Evolutionary conservation across 176 grass and related monocot species (phyloP).

Genomic region (Cenchrus purpureus): DNA sequence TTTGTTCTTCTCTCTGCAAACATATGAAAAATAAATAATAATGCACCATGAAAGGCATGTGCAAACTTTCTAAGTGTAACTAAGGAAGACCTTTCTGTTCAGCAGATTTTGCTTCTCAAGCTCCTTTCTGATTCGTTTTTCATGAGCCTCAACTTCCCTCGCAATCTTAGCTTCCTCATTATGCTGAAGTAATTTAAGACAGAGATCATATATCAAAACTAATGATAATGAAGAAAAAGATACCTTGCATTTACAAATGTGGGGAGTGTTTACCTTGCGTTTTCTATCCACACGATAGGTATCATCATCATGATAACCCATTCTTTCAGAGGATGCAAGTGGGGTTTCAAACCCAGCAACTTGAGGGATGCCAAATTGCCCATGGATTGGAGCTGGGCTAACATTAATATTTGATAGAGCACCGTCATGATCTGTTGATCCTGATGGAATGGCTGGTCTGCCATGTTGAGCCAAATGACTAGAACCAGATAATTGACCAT

Average conservation of each 20-base stretch:
- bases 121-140: constrained; percentile 89
- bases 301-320: constrained; percentile 67
- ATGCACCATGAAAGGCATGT: constrained; percentile 13
- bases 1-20: constrained; percentile 88
- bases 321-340: constrained; percentile 58
- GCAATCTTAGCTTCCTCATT: constrained; percentile 87
- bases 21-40: constrained; percentile 30
- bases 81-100: constrained; percentile 80
- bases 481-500: constrained; percentile 67
- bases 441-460: constrained; percentile 42
- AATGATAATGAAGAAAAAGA: background rate
- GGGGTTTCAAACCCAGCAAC: constrained; percentile 57
- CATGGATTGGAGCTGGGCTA: constrained; percentile 49
- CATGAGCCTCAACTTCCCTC: constrained; percentile 93
- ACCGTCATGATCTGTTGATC: constrained; percentile 61
- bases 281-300: constrained; percentile 74
- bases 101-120: constrained; percentile 93
- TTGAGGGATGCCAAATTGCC: constrained; percentile 55
- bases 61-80: constrained; percentile 31
- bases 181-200: constrained; percentile 44
- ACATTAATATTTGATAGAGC: constrained; percentile 53
- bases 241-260: background rate
- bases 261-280: constrained; percentile 65
- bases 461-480: constrained; percentile 61
- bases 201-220: constrained; percentile 35